Conservation (phyloP, 371 early-diverging fungal species). For the Mortierella sp. region DNA sequence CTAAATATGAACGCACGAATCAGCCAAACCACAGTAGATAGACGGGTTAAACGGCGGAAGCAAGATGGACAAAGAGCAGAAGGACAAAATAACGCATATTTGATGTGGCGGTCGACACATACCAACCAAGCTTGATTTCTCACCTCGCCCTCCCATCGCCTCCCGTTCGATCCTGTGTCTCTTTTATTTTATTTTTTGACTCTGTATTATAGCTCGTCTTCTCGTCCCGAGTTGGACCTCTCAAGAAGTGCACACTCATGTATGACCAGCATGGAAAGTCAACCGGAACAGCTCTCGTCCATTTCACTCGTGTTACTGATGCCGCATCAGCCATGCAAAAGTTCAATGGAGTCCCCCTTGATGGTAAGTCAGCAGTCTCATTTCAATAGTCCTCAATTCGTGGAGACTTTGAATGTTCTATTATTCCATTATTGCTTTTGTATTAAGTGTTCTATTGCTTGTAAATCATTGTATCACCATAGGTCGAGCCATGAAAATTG, state of each 20-base stretch:
- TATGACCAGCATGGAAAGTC: conserved; percentile 78
- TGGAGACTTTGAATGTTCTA: too few species aligned
- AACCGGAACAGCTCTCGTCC: conserved; percentile 77
- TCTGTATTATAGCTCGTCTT: conserved; percentile 55
- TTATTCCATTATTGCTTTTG: neutral
- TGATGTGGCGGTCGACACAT: neutral
- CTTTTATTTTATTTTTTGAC: neutral
- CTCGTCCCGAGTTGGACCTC: conserved; percentile 67
- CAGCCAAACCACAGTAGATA: neutral
- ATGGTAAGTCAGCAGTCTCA: conserved; percentile 59
- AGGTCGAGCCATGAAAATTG: conserved; percentile 79
- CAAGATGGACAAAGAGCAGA: neutral
- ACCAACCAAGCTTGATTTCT: conserved; percentile 10
- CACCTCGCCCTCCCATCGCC: conserved; percentile 10
- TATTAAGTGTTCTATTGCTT: neutral
- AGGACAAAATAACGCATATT: neutral
- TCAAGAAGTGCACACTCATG: conserved; percentile 75
- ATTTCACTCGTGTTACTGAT: conserved; percentile 70
- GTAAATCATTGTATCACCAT: too few species aligned
- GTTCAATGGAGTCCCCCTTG: conserved; percentile 78
- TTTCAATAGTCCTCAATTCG: too few species aligned
- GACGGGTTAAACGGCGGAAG: neutral
- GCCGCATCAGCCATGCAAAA: conserved; percentile 70
- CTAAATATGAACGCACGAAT: neutral
- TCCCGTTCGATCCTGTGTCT: conserved; percentile 9